Percentiles rank a stretch among this genome's conserved stretches.
phyloP scores from a whole-genome alignment of 257 asterid genomes.

The Solanum pennellii region DNA sequence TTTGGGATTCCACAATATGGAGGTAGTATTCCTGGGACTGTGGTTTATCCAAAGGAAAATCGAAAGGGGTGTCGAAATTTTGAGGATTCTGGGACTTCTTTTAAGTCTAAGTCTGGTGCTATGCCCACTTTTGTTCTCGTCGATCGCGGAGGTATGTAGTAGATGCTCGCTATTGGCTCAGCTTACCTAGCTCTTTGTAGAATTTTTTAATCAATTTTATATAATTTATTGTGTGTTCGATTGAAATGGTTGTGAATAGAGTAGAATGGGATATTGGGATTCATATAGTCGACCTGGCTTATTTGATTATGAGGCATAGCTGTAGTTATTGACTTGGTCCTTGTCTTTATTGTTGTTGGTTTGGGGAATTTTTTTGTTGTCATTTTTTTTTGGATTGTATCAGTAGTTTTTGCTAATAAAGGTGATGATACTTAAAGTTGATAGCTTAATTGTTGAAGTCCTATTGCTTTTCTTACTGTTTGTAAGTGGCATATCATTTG shows the following conservation, averaged over 20 bases:
- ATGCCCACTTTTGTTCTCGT: slow-evolving; percentile 72
- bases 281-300: background rate
- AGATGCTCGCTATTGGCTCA: background rate
- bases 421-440: background rate
- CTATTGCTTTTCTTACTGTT: background rate
- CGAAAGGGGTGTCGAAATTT: slow-evolving; percentile 64
- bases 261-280: background rate
- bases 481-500: background rate
- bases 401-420: background rate
- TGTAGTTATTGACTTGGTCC: background rate
- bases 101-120: slow-evolving; percentile 72
- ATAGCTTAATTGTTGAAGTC: background rate
- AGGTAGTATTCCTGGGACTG: slow-evolving; percentile 86
- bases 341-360: background rate
- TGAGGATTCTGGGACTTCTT: slow-evolving; percentile 50
- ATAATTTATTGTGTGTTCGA: background rate
- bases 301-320: background rate
- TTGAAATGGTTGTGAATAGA: background rate
- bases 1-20: slow-evolving; percentile 95
- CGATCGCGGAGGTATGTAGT: slow-evolving; percentile 80
- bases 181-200: background rate
- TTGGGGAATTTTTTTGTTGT: background rate
- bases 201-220: background rate
- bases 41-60: slow-evolving; percentile 57
- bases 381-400: background rate